phyloP scores from a whole-genome alignment of 768 basidiomycete genomes.

The Asterophora lycoperdoides region DNA sequence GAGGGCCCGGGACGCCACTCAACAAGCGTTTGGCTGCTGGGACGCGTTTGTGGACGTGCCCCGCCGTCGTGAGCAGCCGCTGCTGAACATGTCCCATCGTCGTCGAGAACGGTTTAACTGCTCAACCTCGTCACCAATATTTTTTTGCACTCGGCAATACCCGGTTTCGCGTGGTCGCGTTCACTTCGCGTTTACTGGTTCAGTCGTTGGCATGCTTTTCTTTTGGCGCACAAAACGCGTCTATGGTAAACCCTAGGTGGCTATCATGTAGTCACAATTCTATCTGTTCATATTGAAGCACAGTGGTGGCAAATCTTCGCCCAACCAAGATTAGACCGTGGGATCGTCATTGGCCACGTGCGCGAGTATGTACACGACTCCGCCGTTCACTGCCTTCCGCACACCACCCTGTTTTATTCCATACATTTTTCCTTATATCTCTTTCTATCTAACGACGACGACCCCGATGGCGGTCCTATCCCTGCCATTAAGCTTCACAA shows the following conservation, averaged over 20 bases:
- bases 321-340: not conserved
- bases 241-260: not conserved
- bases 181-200: not conserved
- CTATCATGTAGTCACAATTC: too few species aligned
- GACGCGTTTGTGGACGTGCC: slow-evolving; percentile 31
- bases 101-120: slow-evolving; percentile 3
- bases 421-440: not conserved
- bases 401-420: not conserved
- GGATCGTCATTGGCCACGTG: not conserved
- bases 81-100: slow-evolving; percentile 58
- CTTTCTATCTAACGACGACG: slow-evolving; percentile 6
- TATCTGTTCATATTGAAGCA: too few species aligned
- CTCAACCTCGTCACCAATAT: slow-evolving; percentile 20
- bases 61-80: slow-evolving; percentile 36
- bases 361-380: not conserved
- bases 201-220: not conserved
- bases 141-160: slow-evolving; percentile 27
- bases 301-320: too few species aligned
- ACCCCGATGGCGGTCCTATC: slow-evolving; percentile 76
- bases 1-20: too few species aligned
- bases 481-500: slow-evolving; percentile 82
- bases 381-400: slow-evolving; percentile 1
- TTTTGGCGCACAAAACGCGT: not conserved
- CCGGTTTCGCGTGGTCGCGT: slow-evolving; percentile 13
- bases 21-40: slow-evolving; percentile 21